These are phyloP conservation scores for Rhizopus microsporus DNA, from an alignment of 371 early-diverging fungal species.

Conservation along the genomic window DNA sequence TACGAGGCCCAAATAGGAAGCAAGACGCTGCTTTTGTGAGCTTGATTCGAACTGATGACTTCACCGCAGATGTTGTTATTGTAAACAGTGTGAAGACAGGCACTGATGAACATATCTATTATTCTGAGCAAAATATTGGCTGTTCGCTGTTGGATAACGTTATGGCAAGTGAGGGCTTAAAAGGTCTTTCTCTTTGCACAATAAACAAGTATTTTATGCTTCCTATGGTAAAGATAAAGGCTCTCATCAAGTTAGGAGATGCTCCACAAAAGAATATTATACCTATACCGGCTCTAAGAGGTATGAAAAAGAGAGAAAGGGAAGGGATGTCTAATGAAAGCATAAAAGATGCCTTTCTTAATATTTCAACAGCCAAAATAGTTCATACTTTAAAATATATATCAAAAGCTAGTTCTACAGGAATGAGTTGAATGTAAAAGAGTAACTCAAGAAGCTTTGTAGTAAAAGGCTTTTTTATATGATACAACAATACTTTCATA, in stretches of 20 bases:
- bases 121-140: neutral
- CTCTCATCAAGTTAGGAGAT: neutral
- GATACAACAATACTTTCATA: no score
- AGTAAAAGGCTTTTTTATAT: no score
- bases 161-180: neutral
- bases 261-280: neutral
- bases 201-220: neutral
- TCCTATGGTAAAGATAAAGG: neutral
- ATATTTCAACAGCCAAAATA: neutral
- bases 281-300: neutral
- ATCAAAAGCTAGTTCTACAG: no score
- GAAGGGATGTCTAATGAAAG: neutral
- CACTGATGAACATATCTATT: neutral
- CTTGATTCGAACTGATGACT: neutral
- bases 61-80: neutral
- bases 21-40: neutral
- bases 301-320: neutral
- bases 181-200: neutral
- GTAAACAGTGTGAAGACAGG: neutral
- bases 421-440: no score
- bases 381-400: no score
- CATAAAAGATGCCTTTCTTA: no score
- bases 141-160: neutral
- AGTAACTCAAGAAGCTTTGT: no score
- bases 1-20: neutral